A percentile compares a stretch with the other conserved stretches of the same genome.
Conservation (phyloP, 1,284 basidiomycete genomes). For the Marasmius oreades region DNA sequence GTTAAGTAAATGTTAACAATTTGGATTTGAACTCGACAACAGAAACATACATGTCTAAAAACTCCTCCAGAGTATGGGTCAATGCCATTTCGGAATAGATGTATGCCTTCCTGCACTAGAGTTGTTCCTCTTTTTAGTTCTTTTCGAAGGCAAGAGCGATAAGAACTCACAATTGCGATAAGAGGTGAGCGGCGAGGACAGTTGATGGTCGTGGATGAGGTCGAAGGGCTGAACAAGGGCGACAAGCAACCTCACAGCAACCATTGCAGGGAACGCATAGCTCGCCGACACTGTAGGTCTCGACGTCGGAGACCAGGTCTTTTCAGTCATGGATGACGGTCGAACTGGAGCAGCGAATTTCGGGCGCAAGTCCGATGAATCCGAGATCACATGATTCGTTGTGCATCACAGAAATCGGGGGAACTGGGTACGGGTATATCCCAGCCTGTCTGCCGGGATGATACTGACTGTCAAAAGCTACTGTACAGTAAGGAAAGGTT, state of each 20-base stretch:
- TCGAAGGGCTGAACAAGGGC: constrained; percentile 44
- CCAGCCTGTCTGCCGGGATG: too few relatives aligned
- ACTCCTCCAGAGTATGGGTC: constrained; percentile 85
- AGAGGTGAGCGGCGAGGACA: constrained; percentile 81
- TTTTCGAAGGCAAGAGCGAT: neutral
- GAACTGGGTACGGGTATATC: too few relatives aligned
- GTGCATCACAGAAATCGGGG: too few relatives aligned
- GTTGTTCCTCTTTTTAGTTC: neutral
- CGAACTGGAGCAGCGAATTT: neutral
- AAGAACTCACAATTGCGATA: constrained; percentile 43
- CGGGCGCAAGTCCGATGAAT: neutral
- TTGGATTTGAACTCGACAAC: neutral
- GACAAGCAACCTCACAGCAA: constrained; percentile 44
- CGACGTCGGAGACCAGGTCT: neutral
- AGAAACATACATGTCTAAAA: constrained; percentile 74
- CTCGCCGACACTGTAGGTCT: neutral
- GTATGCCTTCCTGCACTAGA: constrained; percentile 84
- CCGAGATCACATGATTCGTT: neutral
- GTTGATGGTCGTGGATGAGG: constrained; percentile 63
- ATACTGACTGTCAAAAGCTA: too few relatives aligned
- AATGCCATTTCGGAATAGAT: constrained; percentile 66
- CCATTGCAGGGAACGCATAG: constrained; percentile 31
- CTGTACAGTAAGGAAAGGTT: too few relatives aligned
- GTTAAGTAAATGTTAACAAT: too few relatives aligned
- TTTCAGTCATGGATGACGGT: neutral